These are phyloP conservation scores for Vitis hybrid DNA, from an alignment of 177 flowering plant species.

Conservation along the genomic window DNA sequence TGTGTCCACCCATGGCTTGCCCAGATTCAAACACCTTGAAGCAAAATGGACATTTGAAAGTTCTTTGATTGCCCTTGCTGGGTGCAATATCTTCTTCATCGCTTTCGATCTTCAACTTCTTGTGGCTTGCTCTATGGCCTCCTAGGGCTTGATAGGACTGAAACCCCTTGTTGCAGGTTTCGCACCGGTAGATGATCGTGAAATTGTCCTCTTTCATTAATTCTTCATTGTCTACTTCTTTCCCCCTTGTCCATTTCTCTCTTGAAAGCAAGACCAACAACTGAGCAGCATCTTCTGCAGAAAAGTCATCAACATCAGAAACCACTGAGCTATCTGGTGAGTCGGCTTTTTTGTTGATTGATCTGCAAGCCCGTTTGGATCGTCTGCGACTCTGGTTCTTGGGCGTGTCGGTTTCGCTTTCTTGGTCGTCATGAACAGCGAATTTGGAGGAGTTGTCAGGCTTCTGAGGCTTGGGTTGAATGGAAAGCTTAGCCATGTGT, in stretches of 20 bases:
- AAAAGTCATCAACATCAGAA: background rate
- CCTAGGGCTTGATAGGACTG: conserved; percentile 32
- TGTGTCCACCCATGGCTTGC: conserved; percentile 37
- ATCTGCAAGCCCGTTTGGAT: conserved; percentile 13
- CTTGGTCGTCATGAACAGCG: conserved; percentile 2
- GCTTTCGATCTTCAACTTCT: conserved; percentile 9
- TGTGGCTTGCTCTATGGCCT: conserved; percentile 35
- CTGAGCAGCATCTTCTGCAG: conserved; percentile 25
- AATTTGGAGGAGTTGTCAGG: background rate
- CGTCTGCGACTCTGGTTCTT: conserved; percentile 9
- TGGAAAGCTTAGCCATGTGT: conserved; percentile 25
- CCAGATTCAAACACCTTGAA: conserved; percentile 28
- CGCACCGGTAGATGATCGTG: conserved; percentile 17
- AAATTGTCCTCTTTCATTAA: background rate
- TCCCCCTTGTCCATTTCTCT: conserved; percentile 15
- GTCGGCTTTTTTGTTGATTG: background rate
- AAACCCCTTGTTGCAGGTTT: conserved; percentile 24
- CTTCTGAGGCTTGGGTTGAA: conserved; percentile 13
- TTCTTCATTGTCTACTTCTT: conserved; percentile 1
- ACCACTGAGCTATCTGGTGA: background rate
- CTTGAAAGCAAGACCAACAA: conserved; percentile 28
- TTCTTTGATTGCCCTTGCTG: background rate
- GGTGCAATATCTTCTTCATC: background rate
- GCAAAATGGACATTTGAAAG: conserved; percentile 25
- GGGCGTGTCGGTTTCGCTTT: conserved; percentile 17